Evolutionary conservation across 228 moss, liverwort and hornwort species (phyloP).

Genomic region (Sphagnum fallax): DNA sequence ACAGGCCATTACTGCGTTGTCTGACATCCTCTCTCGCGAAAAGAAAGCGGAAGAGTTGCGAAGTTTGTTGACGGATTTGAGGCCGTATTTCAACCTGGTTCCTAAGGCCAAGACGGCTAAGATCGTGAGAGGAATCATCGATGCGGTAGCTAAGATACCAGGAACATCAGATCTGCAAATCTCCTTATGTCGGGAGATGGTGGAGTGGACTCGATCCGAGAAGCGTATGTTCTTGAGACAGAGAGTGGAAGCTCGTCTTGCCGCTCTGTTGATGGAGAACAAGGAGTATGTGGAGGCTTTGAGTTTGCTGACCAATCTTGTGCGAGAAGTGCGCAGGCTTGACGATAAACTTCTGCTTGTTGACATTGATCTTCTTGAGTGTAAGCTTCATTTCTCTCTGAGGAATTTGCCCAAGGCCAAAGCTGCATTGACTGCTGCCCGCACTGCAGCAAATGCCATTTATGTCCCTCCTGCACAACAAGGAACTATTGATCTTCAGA

Average conservation of each 20-base stretch:
- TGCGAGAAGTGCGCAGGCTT: conserved; percentile 84
- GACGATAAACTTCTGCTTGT: conserved; percentile 82
- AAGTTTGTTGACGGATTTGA: conserved; percentile 63
- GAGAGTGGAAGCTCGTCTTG: conserved; percentile 83
- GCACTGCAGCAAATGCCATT: conserved; percentile 92
- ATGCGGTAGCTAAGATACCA: conserved; percentile 89
- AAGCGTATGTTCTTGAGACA: conserved; percentile 92
- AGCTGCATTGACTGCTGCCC: conserved; percentile 91
- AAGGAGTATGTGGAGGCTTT: conserved; percentile 92
- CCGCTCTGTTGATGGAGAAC: conserved; percentile 81
- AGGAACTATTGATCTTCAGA: conserved; percentile 90
- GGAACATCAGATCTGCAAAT: conserved; percentile 80
- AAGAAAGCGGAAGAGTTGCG: conserved; percentile 77
- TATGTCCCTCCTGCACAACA: conserved; percentile 94
- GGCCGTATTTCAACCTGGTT: conserved; percentile 72
- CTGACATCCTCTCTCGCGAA: conserved; percentile 66
- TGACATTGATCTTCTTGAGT: conserved; percentile 75
- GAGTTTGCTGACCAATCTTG: conserved; percentile 72
- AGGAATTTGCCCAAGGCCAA: conserved; percentile 89
- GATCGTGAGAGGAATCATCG: conserved; percentile 86
- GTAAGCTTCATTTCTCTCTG: conserved; percentile 68
- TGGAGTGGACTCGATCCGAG: conserved; percentile 85
- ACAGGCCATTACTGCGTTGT: conserved; percentile 61
- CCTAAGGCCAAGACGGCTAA: conserved; percentile 96
- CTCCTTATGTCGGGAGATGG: conserved; percentile 89